These are phyloP conservation scores for Collybia sp. DNA, from an alignment of 768 basidiomycete species.

Conservation along the genomic window DNA sequence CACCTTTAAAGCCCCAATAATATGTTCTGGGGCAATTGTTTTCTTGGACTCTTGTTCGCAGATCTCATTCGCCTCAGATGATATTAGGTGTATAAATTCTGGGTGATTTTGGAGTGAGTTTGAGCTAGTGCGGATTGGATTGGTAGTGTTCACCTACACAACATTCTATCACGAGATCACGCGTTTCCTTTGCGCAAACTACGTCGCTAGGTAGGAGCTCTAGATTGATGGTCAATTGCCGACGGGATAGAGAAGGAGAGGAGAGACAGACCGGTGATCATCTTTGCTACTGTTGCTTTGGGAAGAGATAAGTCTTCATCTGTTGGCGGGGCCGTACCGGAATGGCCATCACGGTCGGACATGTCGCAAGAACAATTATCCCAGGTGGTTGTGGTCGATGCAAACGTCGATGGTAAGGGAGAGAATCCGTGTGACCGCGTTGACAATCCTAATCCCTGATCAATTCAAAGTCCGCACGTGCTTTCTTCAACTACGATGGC, in stretches of 20 bases:
- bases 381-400: not conserved
- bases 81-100: constrained; percentile 99
- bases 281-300: constrained; percentile 96
- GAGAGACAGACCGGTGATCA: constrained; percentile 72
- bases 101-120: constrained; percentile 3
- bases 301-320: constrained; percentile 95
- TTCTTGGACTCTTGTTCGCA: constrained; percentile 99
- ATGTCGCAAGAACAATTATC: constrained; percentile 33
- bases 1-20: constrained; percentile 87
- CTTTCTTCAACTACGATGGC: constrained; percentile 56
- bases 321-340: constrained; percentile 51
- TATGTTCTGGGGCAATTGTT: constrained; percentile 97
- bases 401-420: constrained; percentile 4
- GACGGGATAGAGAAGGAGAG: constrained; percentile 4
- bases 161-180: constrained; percentile 95
- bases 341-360: constrained; percentile 88
- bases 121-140: constrained; percentile 3
- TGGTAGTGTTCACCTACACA: constrained; percentile 86
- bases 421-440: constrained; percentile 2
- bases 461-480: constrained; percentile 35
- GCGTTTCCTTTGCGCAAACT: constrained; percentile 90
- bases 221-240: constrained; percentile 23
- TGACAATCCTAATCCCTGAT: constrained; percentile 4
- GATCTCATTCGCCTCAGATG: constrained; percentile 96
- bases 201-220: constrained; percentile 88